phyloP scores from a whole-genome alignment of 441 rosid genomes.

The California macrophylla region DNA sequence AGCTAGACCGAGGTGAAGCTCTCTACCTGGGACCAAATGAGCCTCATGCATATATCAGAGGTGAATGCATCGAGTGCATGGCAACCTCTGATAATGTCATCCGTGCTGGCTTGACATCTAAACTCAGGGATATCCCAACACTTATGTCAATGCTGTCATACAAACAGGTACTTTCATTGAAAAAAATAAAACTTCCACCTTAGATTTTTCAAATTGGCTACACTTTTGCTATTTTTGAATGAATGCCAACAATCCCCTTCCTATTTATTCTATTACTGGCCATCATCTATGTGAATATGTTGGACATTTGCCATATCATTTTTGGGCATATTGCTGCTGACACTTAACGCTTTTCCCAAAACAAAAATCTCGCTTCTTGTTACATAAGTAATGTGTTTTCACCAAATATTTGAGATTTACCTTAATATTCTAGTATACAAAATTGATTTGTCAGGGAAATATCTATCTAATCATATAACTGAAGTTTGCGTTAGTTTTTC shows the following conservation, averaged over 20 bases:
- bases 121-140: slow-evolving; percentile 51
- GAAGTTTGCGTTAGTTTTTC: too few species aligned
- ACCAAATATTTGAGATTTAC: too few species aligned
- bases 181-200: not conserved
- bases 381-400: not conserved
- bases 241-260: not conserved
- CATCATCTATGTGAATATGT: not conserved
- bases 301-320: not conserved
- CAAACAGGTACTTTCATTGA: slow-evolving; percentile 38
- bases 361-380: not conserved
- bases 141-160: slow-evolving; percentile 77
- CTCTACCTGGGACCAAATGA: slow-evolving; percentile 66
- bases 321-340: not conserved
- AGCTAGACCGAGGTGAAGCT: slow-evolving; percentile 71
- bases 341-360: not conserved
- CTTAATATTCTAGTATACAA: too few species aligned
- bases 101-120: slow-evolving; percentile 77
- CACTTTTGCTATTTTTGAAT: not conserved
- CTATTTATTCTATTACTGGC: not conserved
- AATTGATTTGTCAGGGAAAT: too few species aligned
- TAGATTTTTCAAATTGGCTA: not conserved
- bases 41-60: slow-evolving; percentile 67
- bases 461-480: too few species aligned
- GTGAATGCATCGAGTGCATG: slow-evolving; percentile 78
- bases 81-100: slow-evolving; percentile 82